These are phyloP conservation scores for Ophiostoma montium DNA, from an alignment of 2,329 filamentous ascomycete genomes.

Conservation along the genomic window DNA sequence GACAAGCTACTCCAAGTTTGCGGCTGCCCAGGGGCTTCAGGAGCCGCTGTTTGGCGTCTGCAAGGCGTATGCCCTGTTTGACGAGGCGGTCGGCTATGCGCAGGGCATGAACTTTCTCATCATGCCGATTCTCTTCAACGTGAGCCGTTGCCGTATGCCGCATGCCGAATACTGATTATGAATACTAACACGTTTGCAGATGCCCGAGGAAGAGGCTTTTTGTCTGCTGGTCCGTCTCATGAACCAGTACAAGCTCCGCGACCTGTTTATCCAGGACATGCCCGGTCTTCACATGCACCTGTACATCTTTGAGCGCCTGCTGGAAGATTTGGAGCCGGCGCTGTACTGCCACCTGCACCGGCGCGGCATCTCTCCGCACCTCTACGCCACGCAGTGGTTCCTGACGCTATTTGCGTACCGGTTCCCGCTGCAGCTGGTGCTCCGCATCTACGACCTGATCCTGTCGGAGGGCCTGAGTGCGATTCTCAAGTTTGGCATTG, in stretches of 20 bases:
- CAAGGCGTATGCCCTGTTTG: slow-evolving; percentile 93
- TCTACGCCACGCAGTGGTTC: slow-evolving; percentile 99
- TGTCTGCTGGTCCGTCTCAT: slow-evolving; percentile 84
- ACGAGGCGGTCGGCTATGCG: slow-evolving; percentile 88
- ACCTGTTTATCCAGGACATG: slow-evolving; percentile 94
- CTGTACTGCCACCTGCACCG: slow-evolving; percentile 89
- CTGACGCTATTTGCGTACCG: slow-evolving; percentile 96
- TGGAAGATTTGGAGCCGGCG: slow-evolving; percentile 89
- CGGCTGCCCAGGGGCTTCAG: slow-evolving; percentile 78
- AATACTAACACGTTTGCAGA: slow-evolving; percentile 27
- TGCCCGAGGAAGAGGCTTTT: slow-evolving; percentile 96
- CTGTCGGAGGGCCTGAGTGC: slow-evolving; percentile 86
- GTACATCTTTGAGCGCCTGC: slow-evolving; percentile 84
- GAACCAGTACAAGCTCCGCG: slow-evolving; percentile 88
- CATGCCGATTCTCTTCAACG: slow-evolving; percentile 92
- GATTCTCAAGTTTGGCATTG: slow-evolving; percentile 86
- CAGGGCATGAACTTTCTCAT: slow-evolving; percentile 98
- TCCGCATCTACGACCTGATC: slow-evolving; percentile 92
- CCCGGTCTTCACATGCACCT: slow-evolving; percentile 84
- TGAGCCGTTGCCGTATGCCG: slow-evolving; percentile 27
- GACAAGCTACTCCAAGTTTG: slow-evolving; percentile 94
- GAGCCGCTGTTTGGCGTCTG: slow-evolving; percentile 91
- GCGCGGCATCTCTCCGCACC: slow-evolving; percentile 71
- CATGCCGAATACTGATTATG: neutral
- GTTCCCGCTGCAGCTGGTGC: slow-evolving; percentile 87